phyloP scores from a whole-genome alignment of 495 filamentous ascomycete genomes.

The Penicillium bialowiezense region DNA sequence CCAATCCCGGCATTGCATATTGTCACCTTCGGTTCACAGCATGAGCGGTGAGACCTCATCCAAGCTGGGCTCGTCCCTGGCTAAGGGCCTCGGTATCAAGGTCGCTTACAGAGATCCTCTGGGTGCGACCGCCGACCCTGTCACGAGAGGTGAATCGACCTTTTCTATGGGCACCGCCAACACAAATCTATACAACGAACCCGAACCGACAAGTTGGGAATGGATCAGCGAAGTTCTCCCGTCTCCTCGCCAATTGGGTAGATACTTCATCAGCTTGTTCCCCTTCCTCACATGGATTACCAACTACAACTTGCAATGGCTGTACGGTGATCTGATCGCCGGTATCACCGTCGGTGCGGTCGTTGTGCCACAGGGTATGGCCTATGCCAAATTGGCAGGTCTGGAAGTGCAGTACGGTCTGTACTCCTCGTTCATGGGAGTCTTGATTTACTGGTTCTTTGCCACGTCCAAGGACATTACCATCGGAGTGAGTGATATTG shows the following conservation, averaged over 20 bases:
- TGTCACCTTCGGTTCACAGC: slow-evolving; percentile 2
- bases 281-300: slow-evolving; percentile 87
- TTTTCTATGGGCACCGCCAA: slow-evolving; percentile 75
- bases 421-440: slow-evolving; percentile 98
- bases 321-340: slow-evolving; percentile 83
- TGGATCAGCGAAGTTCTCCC: slow-evolving; percentile 67
- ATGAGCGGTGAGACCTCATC: slow-evolving; percentile 42
- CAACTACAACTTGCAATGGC: slow-evolving; percentile 86
- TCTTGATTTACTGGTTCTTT: slow-evolving; percentile 96
- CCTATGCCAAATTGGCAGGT: slow-evolving; percentile 83
- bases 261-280: slow-evolving; percentile 70
- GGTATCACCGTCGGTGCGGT: slow-evolving; percentile 95
- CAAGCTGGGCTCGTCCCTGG: slow-evolving; percentile 68
- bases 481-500: slow-evolving; percentile 71
- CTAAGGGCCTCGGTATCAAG: slow-evolving; percentile 83
- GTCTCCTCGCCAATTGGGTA: slow-evolving; percentile 42
- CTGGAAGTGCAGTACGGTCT: slow-evolving; percentile 80
- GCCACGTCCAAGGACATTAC: slow-evolving; percentile 99
- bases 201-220: slow-evolving; percentile 71
- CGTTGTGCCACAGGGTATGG: slow-evolving; percentile 96
- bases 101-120: slow-evolving; percentile 61
- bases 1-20: slow-evolving; percentile 9
- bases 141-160: slow-evolving; percentile 72
- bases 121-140: slow-evolving; percentile 45
- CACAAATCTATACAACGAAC: slow-evolving; percentile 76